A percentile compares a stretch with the other conserved stretches of the same genome.
Evolutionary conservation across 495 filamentous ascomycete genomes (phyloP).

Genomic region (Neurospora sp.): DNA sequence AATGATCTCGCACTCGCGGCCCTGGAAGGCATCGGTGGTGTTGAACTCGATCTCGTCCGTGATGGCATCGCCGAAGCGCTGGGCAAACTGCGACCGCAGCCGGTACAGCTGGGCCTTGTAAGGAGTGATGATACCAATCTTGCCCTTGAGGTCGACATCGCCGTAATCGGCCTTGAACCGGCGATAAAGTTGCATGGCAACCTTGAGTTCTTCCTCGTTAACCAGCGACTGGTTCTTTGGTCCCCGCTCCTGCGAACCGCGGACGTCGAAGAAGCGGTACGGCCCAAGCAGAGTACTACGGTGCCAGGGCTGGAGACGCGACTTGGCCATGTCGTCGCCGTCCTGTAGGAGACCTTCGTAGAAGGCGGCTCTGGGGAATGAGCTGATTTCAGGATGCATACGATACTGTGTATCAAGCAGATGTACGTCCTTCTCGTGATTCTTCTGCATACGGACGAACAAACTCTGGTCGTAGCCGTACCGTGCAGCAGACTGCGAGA

Average conservation of each 20-base stretch:
- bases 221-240: conserved; percentile 76
- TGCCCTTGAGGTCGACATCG: conserved; percentile 59
- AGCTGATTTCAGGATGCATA: conserved; percentile 95
- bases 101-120: conserved; percentile 89
- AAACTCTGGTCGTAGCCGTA: conserved; percentile 97
- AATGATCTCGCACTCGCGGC: conserved; percentile 91
- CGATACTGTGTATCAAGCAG: conserved; percentile 93
- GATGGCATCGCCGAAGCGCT: conserved; percentile 63
- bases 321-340: conserved; percentile 65
- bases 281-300: conserved; percentile 67
- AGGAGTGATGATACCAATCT: conserved; percentile 92
- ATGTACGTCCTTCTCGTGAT: conserved; percentile 82
- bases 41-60: conserved; percentile 84
- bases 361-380: conserved; percentile 81
- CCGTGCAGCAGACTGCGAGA: conserved; percentile 82
- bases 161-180: conserved; percentile 64
- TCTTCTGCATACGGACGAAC: conserved; percentile 95
- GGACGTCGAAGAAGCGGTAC: conserved; percentile 96
- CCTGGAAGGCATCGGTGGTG: conserved; percentile 96
- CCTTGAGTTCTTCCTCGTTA: conserved; percentile 75
- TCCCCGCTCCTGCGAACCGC: conserved; percentile 71
- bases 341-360: conserved; percentile 82
- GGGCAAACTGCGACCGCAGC: conserved; percentile 60
- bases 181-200: conserved; percentile 74
- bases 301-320: conserved; percentile 78